A percentile compares a stretch with the other conserved stretches of the same genome.
Evolutionary conservation across 225 moss, liverwort and hornwort species (phyloP).

Genomic region (Polytrichum formosum): DNA sequence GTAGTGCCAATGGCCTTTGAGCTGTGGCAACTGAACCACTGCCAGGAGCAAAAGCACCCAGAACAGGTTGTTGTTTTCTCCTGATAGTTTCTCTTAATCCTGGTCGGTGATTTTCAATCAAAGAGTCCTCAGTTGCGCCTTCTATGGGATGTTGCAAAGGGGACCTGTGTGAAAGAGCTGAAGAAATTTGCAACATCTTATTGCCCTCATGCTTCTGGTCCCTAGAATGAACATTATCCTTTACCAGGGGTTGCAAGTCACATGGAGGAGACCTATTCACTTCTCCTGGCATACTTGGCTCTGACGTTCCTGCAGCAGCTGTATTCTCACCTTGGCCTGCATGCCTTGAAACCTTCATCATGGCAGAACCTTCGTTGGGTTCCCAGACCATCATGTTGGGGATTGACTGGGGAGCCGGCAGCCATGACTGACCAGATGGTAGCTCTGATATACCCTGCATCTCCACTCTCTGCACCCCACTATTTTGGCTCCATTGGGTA

Average conservation of each 20-base stretch:
- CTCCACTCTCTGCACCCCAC: background rate
- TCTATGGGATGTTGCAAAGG: slow-evolving; percentile 13
- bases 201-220: slow-evolving; percentile 7
- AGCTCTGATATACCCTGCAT: background rate
- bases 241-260: slow-evolving; percentile 5
- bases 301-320: background rate
- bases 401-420: background rate
- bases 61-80: slow-evolving; percentile 11
- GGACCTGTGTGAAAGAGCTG: background rate
- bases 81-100: slow-evolving; percentile 2
- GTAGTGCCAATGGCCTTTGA: background rate
- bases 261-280: background rate
- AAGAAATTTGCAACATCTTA: background rate
- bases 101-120: slow-evolving; percentile 8
- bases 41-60: slow-evolving; percentile 10
- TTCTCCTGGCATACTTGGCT: background rate
- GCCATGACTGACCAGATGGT: background rate
- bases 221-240: slow-evolving; percentile 5
- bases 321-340: slow-evolving; percentile 3
- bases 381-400: slow-evolving; percentile 4
- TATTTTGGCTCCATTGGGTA: background rate
- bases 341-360: background rate
- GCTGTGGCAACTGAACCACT: slow-evolving; percentile 2
- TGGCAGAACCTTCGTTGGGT: background rate
- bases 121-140: slow-evolving; percentile 12